Evolutionary conservation across 768 basidiomycete genomes (phyloP), one percentile per base, ranked within the genome.

Genomic region (Psilocybe subaeruginosa): DNA sequence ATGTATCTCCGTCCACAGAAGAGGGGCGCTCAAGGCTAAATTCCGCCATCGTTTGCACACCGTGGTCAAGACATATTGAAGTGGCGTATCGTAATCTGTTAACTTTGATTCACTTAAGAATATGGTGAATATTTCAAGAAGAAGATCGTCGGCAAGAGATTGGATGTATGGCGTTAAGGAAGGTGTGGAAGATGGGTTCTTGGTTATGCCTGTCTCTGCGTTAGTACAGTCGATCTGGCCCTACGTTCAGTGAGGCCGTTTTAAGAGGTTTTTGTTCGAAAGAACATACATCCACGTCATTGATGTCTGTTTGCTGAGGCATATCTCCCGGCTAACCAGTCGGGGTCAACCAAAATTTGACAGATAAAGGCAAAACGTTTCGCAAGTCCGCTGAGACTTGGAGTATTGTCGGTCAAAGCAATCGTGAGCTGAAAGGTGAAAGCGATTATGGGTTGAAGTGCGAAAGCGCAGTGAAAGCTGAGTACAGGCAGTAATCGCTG

Each of bases 1-100:
- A 8, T 58, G 37, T 37, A 76, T 71, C 6, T 50, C 53, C 1
- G 64, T 65, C 78, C 78, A 79, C 3, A 77, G 59, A 9, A 54
- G 58, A 1, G 75, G 76, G 12, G 69, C 53, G 27, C 54, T 45
- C 12, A 73, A 16, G 12, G 69, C 69, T 5, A 77, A 37, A 1
- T 64, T 43, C 27, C 76, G 60, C 70, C 74, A 74, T 12, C 55
- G 58, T 43, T 64, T 65, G 61, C 72, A 77, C 45, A 78, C 70
- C 9, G 64, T 67, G 33, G 62, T 58, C 35, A 77, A 48, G 29
- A 55, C n/a, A 41, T 59, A 39, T 30, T 67, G 63, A 48, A 61
- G 49, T 16, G 61, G 65, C n/a, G 58, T 48, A 8, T 45, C 12
- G 27, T 46, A n/a, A 17, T 58, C 35, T 19, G 3, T 51, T 29